Conservation (phyloP, 192 early-diverging fungal species). For the Backusella tarrabulga region DNA sequence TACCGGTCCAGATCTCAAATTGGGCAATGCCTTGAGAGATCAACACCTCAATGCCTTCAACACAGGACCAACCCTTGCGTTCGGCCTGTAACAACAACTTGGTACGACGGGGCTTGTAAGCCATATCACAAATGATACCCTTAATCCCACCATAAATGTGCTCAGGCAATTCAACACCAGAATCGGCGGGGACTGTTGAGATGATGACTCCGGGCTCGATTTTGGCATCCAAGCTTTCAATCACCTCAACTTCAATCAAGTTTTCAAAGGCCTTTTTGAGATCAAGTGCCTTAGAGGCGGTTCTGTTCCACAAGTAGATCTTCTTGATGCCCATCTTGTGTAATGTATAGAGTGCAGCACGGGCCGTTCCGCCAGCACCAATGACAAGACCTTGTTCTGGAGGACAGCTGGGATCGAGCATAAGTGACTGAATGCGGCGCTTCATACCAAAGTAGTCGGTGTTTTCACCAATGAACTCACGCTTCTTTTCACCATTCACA, state of each 20-base stretch:
- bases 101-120: constrained; percentile 88
- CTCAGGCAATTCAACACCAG: constrained; percentile 58
- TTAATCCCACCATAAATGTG: constrained; percentile 42
- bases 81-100: constrained; percentile 67
- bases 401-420: constrained; percentile 28
- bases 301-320: constrained; percentile 89
- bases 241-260: constrained; percentile 48
- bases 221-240: constrained; percentile 41
- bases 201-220: constrained; percentile 62
- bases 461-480: constrained; percentile 81
- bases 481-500: constrained; percentile 31
- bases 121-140: constrained; percentile 91
- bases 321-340: constrained; percentile 62
- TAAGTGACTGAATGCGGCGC: constrained; percentile 52
- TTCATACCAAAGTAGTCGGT: constrained; percentile 95
- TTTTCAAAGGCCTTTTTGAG: constrained; percentile 61
- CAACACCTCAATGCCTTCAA: constrained; percentile 87
- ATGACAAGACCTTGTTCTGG: constrained; percentile 71
- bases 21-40: constrained; percentile 93
- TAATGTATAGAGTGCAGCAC: constrained; percentile 89
- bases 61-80: constrained; percentile 57
- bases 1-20: constrained; percentile 84
- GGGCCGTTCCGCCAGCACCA: constrained; percentile 92
- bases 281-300: constrained; percentile 63
- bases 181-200: constrained; percentile 83